Base-by-base conservation (phyloP, 2,329 filamentous ascomycete species). In the Calonectria hongkongensis region DNA sequence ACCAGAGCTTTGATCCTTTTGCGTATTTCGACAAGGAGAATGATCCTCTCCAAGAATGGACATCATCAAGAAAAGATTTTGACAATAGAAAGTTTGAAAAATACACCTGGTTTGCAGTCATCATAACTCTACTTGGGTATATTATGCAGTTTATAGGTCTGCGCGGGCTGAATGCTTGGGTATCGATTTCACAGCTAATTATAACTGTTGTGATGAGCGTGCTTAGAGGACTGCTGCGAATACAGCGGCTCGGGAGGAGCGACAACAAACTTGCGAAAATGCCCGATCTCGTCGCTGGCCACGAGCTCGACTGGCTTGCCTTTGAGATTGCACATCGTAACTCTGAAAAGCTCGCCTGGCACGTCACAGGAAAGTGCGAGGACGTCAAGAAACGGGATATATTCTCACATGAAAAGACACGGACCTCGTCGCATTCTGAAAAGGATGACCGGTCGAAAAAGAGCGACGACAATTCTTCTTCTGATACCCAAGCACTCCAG, bases 11-110 rank as follows among this genome's bases (percentile, higher is more conserved):
- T 21, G 54, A 58, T 16, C 54, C 54, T 10, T 58, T 41, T 58
- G 54, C 54, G 16, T 58, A 58, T 58, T 58, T 58, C 7, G 54
- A 58, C 33, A 58, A 58, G 54, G 10, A 58, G 16, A 21, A 41
- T 21, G 54, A 58, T 21, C 54, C 33, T n/a, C n/a, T 58, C 5
- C 33, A 58, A 33, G 54, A 58, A 16, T 58, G 54, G 54, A 58
- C 54, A 15, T 58, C 54, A n/a, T 58, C 54, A n/a, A 58, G 54
- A 33, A 58, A 58, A 21, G 54, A 58, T 33, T 58, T 58, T 58
- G 54, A 58, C 21, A 33, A 58, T 21, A 58, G 54, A 25, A 58
- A 27, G 21, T 58, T 58, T 58, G 54, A 58, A 33, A 27, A n/a
- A 16, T 58, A 39, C 12, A 58, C 54, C 54, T 58, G 39, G 39